A percentile compares a stretch with the other conserved stretches of the same genome.
phyloP scores from a whole-genome alignment of 208 protist species.

The Trichomonas tenax region DNA sequence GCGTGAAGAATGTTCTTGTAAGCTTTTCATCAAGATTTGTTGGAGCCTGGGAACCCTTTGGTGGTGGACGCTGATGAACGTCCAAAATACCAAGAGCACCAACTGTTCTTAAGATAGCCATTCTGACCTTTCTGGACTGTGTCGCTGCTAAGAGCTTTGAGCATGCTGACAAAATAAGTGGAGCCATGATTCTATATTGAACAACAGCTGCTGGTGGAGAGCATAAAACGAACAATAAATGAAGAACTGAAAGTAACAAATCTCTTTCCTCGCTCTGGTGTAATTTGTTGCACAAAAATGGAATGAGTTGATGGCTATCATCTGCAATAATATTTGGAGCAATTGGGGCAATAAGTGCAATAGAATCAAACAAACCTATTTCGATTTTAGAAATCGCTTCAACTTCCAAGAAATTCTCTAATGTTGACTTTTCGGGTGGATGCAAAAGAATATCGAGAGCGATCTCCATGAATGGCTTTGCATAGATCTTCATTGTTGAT shows the following conservation, averaged over 20 bases:
- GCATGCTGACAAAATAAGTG: neutral
- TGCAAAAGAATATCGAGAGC: neutral
- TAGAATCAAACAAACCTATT: neutral
- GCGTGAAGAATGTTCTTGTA: neutral
- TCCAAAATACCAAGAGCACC: neutral
- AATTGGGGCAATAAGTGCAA: neutral
- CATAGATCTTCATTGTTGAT: neutral
- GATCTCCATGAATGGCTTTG: neutral
- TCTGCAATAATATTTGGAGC: neutral
- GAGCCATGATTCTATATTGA: neutral
- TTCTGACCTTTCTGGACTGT: neutral
- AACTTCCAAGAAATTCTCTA: neutral
- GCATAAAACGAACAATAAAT: neutral
- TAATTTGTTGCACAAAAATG: neutral
- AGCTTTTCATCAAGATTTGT: neutral
- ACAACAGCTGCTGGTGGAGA: neutral
- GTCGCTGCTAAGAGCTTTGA: neutral
- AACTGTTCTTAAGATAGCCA: neutral
- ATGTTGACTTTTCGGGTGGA: neutral
- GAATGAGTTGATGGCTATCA: neutral
- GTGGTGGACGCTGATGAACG: neutral
- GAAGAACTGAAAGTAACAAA: neutral
- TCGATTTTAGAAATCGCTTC: neutral
- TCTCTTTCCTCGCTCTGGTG: neutral
- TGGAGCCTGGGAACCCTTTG: neutral